Base-by-base conservation (phyloP, 139 green algal genomes). In the Protoeuglena noctilucae region DNA sequence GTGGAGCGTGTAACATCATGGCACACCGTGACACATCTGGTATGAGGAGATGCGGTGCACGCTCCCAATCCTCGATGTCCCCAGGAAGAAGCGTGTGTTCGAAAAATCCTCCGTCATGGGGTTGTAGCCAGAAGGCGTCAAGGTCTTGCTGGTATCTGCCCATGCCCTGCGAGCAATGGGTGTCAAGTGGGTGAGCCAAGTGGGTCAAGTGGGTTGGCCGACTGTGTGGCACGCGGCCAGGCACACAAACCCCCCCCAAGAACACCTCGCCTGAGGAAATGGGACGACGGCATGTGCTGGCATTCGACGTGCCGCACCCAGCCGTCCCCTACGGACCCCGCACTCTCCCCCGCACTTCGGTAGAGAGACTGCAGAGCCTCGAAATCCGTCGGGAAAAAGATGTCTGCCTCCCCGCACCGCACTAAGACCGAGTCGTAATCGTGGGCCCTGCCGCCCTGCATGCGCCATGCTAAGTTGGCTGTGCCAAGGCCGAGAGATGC, bases 381-480 rank as follows among this genome's bases (percentile, higher is more conserved):
- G 58, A 94, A 94, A 46, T 93, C 67, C 25, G 81, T 90, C 0
- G 85, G 85, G 62, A 94, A 94, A 67, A 94, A 94, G 23, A 94
- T 89, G 63, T 94, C 85, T 7, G 74, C 70, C n/a, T n/a, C n/a
- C n/a, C 74, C 74, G 67, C 67, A 74, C 14, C 67, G 74, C 31
- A 78, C 66, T 2, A 74, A 45, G 14, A 78, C 18, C 0, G 59
- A 70, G 47, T 67, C 52, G 40, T 82, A 67, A 50, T 78, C 74
- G 40, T 28, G 40, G 53, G n/a, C n/a, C n/a, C n/a, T n/a, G n/a
- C n/a, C n/a, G n/a, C n/a, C n/a, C n/a, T n/a, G 34, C 34, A 9
- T 45, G 34, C 34, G 34, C 34, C 12, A 14, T 14, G 34, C 34
- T 9, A n/a, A 14, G 12, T 9, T 45, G 34, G 12, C 12, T 14